Base-by-base conservation (phyloP, 306 rosid species). In the Sechiopsis laciniata region DNA sequence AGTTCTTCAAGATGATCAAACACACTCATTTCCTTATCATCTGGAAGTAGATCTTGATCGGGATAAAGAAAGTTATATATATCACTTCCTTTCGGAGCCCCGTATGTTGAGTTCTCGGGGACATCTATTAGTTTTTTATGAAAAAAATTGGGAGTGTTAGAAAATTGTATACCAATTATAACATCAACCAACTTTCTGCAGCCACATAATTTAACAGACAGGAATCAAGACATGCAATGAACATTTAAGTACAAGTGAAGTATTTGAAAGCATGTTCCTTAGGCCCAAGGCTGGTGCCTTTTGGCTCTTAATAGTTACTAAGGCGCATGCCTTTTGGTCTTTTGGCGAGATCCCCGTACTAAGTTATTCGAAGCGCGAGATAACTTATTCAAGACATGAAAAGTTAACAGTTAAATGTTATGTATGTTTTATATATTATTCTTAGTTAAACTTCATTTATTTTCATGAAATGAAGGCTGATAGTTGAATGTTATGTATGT, bases 1-100 rank as follows among this genome's bases (percentile, higher is more conserved):
- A 93, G 87, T 86, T 93, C 98, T 85, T 93, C 98, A n/a, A 93
- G 94, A 81, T 93, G 97, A 83, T 93, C 98, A 78, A 87, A 90
- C 80, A 93, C 60, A 60, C 80, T 90, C 98, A 93, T 93, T 81
- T 93, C 98, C 80, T 85, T 90, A 79, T 90, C 98, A 59, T 93
- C 98, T 1, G 98, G 98, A 72, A 93, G 94, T 65, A 90, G 94
- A 78, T 93, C 98, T 86, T 90, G 85, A 81, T 71, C 73, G 6
- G 98, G 98, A 79, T 93, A 88, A 40, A 93, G 85, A 79, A 93
- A 86, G 58, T 88, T 84, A 78, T 85, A 90, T 16, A 93, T 3
- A 13, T 85, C 71, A 81, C 88, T 62, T 75, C 78, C 76, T 72
- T 75, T 85, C 35, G 42, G 19, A 21, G 82, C 91, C 80, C 83